Percentiles rank a stretch among this genome's conserved stretches.
Evolutionary conservation across 2,329 filamentous ascomycete genomes (phyloP).

Genomic region (Grosmannia penicillata): DNA sequence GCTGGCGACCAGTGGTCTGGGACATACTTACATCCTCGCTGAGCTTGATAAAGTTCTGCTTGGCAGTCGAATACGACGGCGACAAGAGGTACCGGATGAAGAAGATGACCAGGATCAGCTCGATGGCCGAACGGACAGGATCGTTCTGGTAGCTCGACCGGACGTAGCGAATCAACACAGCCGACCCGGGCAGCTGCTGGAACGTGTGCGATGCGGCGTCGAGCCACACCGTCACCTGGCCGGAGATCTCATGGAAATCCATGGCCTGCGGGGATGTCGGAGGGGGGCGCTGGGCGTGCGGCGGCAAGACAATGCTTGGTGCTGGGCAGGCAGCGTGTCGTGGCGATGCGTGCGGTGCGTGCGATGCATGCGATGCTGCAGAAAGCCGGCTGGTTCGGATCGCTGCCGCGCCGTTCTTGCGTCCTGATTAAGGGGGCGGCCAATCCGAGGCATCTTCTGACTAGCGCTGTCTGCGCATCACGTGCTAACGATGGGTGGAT

Average conservation of each 20-base stretch:
- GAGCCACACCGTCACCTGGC: conserved; percentile 34
- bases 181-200: conserved; percentile 83
- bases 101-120: conserved; percentile 87
- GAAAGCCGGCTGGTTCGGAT: too few species aligned
- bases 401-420: too few species aligned
- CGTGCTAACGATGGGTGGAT: too few species aligned
- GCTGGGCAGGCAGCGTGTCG: too few species aligned
- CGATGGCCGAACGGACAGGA: conserved; percentile 81
- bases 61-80: conserved; percentile 82
- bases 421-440: too few species aligned
- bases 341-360: too few species aligned
- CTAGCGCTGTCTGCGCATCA: too few species aligned
- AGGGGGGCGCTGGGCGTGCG: background rate
- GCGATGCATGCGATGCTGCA: too few species aligned
- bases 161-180: conserved; percentile 88
- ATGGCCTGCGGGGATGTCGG: conserved; percentile 22
- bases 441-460: too few species aligned
- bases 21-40: conserved; percentile 49
- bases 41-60: conserved; percentile 77
- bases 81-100: conserved; percentile 86
- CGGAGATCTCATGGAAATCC: conserved; percentile 49
- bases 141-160: conserved; percentile 97
- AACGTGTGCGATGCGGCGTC: conserved; percentile 49
- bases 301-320: background rate
- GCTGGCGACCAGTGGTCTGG: too few species aligned